Conservation (phyloP, 306 rosid genomes). For the Oxytropis ochrocephala region DNA sequence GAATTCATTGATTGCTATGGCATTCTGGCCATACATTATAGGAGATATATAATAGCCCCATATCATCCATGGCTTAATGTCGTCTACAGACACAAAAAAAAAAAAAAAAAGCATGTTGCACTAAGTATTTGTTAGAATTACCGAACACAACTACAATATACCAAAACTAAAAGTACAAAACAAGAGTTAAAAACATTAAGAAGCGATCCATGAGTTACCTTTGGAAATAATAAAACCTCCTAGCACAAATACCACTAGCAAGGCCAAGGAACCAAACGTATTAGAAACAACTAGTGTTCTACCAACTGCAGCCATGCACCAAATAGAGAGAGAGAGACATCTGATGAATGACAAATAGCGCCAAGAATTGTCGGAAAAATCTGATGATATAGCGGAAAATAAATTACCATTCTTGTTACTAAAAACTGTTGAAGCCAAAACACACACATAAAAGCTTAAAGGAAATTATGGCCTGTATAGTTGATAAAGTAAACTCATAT, state of each 20-base stretch:
- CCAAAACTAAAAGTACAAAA: no score
- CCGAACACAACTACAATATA: no score
- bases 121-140: background rate
- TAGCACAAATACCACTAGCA: slow-evolving; percentile 40
- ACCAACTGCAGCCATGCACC: slow-evolving; percentile 48
- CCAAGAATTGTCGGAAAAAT: slow-evolving; percentile 50
- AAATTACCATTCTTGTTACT: background rate
- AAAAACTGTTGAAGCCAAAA: background rate
- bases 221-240: slow-evolving; percentile 59
- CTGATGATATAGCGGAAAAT: slow-evolving; percentile 24
- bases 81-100: slow-evolving; percentile 37
- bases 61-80: slow-evolving; percentile 57
- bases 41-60: slow-evolving; percentile 82
- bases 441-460: no score
- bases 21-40: slow-evolving; percentile 89
- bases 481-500: slow-evolving; percentile 1
- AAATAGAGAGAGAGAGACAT: slow-evolving; percentile 59
- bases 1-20: slow-evolving; percentile 70
- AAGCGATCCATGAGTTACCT: slow-evolving; percentile 23
- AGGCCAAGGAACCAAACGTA: slow-evolving; percentile 39
- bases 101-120: background rate
- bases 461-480: background rate
- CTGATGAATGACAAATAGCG: slow-evolving; percentile 51
- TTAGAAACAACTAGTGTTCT: slow-evolving; percentile 48
- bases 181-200: background rate